These are phyloP conservation scores for Pythium scleroteichum DNA, from an alignment of 352 stramenopile genomes.

Conservation along the genomic window DNA sequence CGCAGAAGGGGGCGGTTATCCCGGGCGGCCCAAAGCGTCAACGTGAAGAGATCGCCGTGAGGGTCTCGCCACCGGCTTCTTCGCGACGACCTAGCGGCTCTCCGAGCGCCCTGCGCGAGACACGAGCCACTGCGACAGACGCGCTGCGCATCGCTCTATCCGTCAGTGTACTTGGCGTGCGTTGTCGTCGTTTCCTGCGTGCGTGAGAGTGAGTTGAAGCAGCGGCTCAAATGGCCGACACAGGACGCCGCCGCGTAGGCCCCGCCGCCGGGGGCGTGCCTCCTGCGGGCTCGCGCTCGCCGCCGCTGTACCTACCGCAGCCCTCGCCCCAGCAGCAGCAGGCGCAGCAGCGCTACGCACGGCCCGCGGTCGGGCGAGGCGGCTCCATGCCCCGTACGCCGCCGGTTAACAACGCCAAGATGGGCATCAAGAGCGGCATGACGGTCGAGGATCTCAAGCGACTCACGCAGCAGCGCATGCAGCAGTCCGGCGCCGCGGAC, in stretches of 20 bases:
- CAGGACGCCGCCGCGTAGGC: slow-evolving; percentile 22
- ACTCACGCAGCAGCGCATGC: slow-evolving; percentile 84
- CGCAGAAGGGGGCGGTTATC: slow-evolving; percentile 25
- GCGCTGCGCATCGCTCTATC: slow-evolving; percentile 4
- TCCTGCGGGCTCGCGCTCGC: slow-evolving; percentile 15
- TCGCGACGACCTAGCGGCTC: background rate
- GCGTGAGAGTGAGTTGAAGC: background rate
- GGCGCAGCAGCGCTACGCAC: slow-evolving; percentile 38
- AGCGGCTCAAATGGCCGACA: slow-evolving; percentile 19
- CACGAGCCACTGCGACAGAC: background rate
- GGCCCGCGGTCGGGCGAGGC: background rate
- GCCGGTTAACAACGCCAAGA: slow-evolving; percentile 59
- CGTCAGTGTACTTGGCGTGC: background rate
- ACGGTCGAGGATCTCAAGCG: slow-evolving; percentile 87
- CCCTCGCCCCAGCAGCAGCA: slow-evolving; percentile 28
- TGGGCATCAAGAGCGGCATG: slow-evolving; percentile 90
- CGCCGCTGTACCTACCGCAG: slow-evolving; percentile 37
- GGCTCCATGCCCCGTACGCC: slow-evolving; percentile 31
- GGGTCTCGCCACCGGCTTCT: background rate
- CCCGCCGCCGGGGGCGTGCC: slow-evolving; percentile 1
- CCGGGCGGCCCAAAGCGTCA: slow-evolving; percentile 3
- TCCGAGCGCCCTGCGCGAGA: background rate
- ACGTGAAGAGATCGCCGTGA: slow-evolving; percentile 15
- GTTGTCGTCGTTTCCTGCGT: background rate
- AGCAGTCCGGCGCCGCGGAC: slow-evolving; percentile 37